Evolutionary conservation across 495 filamentous ascomycete genomes (phyloP), one percentile per base, ranked within the genome.

Genomic region (Penicillium pulvis): DNA sequence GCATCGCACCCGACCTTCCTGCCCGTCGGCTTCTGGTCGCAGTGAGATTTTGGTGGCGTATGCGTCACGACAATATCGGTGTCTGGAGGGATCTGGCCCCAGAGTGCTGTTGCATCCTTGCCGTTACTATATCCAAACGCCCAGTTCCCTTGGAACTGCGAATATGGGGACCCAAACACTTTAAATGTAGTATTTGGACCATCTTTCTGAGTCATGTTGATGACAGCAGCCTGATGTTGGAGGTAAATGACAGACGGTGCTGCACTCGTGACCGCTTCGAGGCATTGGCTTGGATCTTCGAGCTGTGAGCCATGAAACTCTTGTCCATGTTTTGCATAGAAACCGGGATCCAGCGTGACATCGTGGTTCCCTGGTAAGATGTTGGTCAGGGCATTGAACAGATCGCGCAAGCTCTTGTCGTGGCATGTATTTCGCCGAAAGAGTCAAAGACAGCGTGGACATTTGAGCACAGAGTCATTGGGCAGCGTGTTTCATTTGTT

Each of bases 161-260:
- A 85, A 59, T 81, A 88, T 2, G 90, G 91, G 2, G 89, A 93
- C 6, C 88, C 90, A 59, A 92, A 93, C 26, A 92, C 81, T 48
- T 81, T 87, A 71, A 94, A 90, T 24, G 70, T 74, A 35, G 87
- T 92, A 16, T 73, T 76, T 48, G 89, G 87, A 0, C 88, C 89
- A 24, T 72, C 72, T 10, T 82, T 71, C 24, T 80, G 77, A 23
- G 62, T 77, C 42, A 92, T 75, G 30, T 76, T 78, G 62, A 93
- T 75, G 7, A 76, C 68, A 9, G 81, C 76, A 53, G 85, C 78
- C 62, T 85, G 71, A 66, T 93, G 87, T 56, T 83, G 76, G 30
- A 93, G 81, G 63, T 86, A 88, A 1, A 83, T 80, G 50, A 93
- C 83, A 4, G 83, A 81, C 5, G 78, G 65, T 11, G 82, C 83